These are phyloP conservation scores for Tylopilus sp. DNA, from an alignment of 1,284 basidiomycete species.

Conservation along the genomic window DNA sequence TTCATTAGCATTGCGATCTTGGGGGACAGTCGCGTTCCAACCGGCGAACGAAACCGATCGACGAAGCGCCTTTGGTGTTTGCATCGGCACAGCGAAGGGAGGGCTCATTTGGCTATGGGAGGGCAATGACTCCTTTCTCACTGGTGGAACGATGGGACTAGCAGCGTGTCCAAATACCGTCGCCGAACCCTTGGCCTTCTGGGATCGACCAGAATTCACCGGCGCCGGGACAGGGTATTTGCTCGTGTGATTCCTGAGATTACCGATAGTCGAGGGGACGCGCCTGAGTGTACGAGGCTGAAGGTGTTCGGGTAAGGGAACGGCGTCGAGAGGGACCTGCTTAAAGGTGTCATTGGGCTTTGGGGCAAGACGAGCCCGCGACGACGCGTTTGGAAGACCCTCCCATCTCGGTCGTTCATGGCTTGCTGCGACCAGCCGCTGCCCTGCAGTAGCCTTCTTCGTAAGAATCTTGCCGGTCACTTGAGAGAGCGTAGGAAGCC, in stretches of 20 bases:
- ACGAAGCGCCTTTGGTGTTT: slow-evolving; percentile 16
- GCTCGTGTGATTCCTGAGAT: slow-evolving; percentile 5
- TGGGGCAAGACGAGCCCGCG: not conserved
- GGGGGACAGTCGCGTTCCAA: not conserved
- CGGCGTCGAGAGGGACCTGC: slow-evolving; percentile 13
- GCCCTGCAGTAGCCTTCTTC: slow-evolving; percentile 4
- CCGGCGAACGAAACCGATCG: slow-evolving; percentile 27
- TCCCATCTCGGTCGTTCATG: slow-evolving; percentile 6
- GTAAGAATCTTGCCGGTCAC: slow-evolving; percentile 10
- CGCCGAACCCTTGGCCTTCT: slow-evolving; percentile 5
- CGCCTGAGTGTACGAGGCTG: slow-evolving; percentile 10
- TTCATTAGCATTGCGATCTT: not conserved
- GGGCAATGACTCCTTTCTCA: slow-evolving; percentile 18
- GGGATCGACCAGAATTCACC: slow-evolving; percentile 1
- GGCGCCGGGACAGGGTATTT: slow-evolving; percentile 6
- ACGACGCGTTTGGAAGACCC: not conserved
- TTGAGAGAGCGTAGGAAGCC: slow-evolving; percentile 19
- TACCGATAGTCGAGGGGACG: slow-evolving; percentile 4
- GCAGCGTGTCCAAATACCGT: slow-evolving; percentile 16
- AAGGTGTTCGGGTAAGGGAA: slow-evolving; percentile 11
- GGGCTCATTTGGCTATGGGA: not conserved
- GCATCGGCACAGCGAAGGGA: not conserved
- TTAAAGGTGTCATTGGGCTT: not conserved
- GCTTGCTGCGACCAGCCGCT: not conserved
- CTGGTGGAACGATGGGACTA: slow-evolving; percentile 8